Conservation (phyloP, 2,329 filamentous ascomycete species). For the Cladophialophora psammophila region DNA sequence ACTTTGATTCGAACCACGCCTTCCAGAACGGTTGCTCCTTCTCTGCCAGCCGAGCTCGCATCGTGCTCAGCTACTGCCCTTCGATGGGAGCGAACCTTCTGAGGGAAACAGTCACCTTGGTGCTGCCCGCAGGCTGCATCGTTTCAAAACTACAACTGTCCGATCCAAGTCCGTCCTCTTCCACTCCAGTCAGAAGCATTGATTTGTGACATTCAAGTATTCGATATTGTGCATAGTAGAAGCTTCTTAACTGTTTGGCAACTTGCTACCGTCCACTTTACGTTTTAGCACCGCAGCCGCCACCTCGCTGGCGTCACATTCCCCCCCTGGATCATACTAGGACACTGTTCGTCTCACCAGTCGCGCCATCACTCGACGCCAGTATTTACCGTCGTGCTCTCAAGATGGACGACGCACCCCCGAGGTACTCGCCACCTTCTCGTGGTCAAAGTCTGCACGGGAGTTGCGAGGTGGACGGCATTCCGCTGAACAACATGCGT, state of each 20-base stretch:
- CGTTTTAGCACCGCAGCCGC: not conserved
- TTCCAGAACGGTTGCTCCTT: not conserved
- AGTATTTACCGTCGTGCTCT: not conserved
- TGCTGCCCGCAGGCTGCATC: not conserved
- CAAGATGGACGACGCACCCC: not conserved
- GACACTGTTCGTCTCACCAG: not conserved
- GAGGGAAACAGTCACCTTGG: not conserved
- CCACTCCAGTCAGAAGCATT: not conserved
- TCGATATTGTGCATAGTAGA: slow-evolving; percentile 7
- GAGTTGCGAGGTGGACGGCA: not conserved
- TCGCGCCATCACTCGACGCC: not conserved
- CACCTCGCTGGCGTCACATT: not conserved
- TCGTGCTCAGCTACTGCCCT: not conserved
- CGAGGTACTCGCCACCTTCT: not conserved
- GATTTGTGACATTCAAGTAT: slow-evolving; percentile 5
- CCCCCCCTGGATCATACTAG: not conserved
- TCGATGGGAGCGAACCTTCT: not conserved
- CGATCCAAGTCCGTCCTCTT: not conserved
- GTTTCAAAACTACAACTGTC: not conserved
- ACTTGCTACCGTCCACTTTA: not conserved
- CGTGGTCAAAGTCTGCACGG: not conserved
- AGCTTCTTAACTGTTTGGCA: not conserved
- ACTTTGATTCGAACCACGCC: not conserved
- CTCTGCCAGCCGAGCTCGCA: not conserved
- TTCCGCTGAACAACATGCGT: not conserved